These are phyloP conservation scores for Tetrapisispora iriomotensis DNA, from an alignment of 805 yeast genomes.

Conservation along the genomic window DNA sequence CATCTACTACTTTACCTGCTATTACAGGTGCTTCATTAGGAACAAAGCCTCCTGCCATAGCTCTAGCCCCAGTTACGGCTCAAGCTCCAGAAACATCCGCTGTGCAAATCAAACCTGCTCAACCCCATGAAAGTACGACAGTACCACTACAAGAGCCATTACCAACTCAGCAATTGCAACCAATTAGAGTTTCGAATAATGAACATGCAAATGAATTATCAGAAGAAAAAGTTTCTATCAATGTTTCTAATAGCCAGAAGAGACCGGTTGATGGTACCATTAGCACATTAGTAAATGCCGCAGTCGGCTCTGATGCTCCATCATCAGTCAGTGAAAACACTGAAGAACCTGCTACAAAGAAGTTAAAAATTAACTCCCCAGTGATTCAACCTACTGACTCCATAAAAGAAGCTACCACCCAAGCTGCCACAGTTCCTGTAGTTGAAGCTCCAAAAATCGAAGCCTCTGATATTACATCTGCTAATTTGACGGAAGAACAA, in stretches of 20 bases:
- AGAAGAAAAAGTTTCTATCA: neutral
- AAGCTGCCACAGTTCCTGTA: neutral
- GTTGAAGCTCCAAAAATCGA: neutral
- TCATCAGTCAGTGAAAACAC: neutral
- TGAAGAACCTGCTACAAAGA: conserved; percentile 1
- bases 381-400: neutral
- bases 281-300: conserved; percentile 24
- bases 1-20: too few species aligned
- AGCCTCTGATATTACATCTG: conserved; percentile 2
- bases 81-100: conserved; percentile 4
- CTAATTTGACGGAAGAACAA: conserved; percentile 2
- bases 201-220: neutral
- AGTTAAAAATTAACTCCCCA: neutral
- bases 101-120: too few species aligned
- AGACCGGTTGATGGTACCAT: conserved; percentile 25
- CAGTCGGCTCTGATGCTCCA: conserved; percentile 6
- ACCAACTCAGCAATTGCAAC: neutral
- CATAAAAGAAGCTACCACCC: neutral
- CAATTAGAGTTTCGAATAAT: neutral
- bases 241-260: conserved; percentile 11
- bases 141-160: conserved; percentile 1
- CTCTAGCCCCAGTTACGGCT: conserved; percentile 4
- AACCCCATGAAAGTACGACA: conserved; percentile 2
- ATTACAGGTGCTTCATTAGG: neutral
- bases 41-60: conserved; percentile 2